Percentiles rank a stretch among this genome's conserved stretches.
Conservation (phyloP, 805 yeast genomes). For the Saccharomycopsis malanga region DNA sequence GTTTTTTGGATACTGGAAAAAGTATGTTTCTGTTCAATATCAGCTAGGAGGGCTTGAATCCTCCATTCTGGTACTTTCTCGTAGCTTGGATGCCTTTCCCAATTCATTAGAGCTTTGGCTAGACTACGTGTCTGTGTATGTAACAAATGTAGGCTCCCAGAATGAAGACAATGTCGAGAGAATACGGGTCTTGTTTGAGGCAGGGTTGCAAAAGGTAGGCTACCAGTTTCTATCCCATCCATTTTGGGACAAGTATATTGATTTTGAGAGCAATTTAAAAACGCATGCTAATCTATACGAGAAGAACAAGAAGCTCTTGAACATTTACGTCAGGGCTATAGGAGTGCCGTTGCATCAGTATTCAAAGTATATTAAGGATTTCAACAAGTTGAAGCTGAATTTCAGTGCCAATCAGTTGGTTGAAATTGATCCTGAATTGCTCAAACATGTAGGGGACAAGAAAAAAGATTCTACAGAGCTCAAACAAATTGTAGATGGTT, state of each 20-base stretch:
- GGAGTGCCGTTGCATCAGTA: slow-evolving; percentile 78
- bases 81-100: slow-evolving; percentile 43
- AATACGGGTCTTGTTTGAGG: slow-evolving; percentile 39
- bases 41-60: slow-evolving; percentile 48
- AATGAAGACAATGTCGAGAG: slow-evolving; percentile 24
- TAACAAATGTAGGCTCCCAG: slow-evolving; percentile 33
- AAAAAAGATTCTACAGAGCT: slow-evolving; percentile 30
- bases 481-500: slow-evolving; percentile 37
- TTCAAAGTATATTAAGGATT: slow-evolving; percentile 59
- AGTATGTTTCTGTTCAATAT: slow-evolving; percentile 47
- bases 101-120: slow-evolving; percentile 60
- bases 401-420: slow-evolving; percentile 19
- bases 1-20: slow-evolving; percentile 57
- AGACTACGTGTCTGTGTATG: slow-evolving; percentile 52
- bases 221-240: slow-evolving; percentile 68
- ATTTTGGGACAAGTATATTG: slow-evolving; percentile 75
- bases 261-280: slow-evolving; percentile 41
- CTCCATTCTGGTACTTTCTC: slow-evolving; percentile 39
- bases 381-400: slow-evolving; percentile 16
- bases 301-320: slow-evolving; percentile 32
- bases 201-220: slow-evolving; percentile 51
- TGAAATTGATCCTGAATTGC: slow-evolving; percentile 22
- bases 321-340: slow-evolving; percentile 40
- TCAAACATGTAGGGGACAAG: slow-evolving; percentile 26
- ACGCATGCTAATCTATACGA: slow-evolving; percentile 26